Evolutionary conservation across 2,329 filamentous ascomycete genomes (phyloP).

Genomic region (Clarireedia monteithiana): DNA sequence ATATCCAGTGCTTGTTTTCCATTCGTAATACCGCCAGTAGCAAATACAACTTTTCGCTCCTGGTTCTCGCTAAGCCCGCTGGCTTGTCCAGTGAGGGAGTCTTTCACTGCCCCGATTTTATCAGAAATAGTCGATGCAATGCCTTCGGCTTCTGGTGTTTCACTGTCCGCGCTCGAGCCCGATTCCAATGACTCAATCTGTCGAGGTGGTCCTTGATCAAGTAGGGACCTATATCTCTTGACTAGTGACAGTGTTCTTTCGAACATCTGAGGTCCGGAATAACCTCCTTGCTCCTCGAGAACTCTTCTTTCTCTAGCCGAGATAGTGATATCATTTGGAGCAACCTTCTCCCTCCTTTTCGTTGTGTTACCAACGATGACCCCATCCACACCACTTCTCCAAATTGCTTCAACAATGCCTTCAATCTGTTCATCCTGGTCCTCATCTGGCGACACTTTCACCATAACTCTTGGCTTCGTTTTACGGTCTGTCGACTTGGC

Average conservation of each 20-base stretch:
- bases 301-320: constrained; percentile 57
- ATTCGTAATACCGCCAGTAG: constrained; percentile 85
- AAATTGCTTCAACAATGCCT: constrained; percentile 82
- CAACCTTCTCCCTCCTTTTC: constrained; percentile 64
- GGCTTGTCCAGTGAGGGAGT: constrained; percentile 7
- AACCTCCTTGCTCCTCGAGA: constrained; percentile 74
- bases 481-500: constrained; percentile 62
- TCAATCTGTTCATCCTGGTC: constrained; percentile 76
- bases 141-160: constrained; percentile 22
- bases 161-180: constrained; percentile 1
- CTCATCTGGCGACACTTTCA: constrained; percentile 96
- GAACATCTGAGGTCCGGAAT: constrained; percentile 86
- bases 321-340: constrained; percentile 60
- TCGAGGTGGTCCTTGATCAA: constrained; percentile 44
- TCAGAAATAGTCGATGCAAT: constrained; percentile 30
- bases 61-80: background rate
- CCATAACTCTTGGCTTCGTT: constrained; percentile 78
- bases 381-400: constrained; percentile 79
- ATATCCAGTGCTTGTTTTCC: constrained; percentile 76
- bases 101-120: constrained; percentile 27
- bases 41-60: constrained; percentile 74
- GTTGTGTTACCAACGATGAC: constrained; percentile 98
- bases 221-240: constrained; percentile 63
- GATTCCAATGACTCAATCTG: background rate
- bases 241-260: constrained; percentile 72